Evolutionary conservation across 345 rosid species (phyloP), one percentile per base, ranked within the genome.

Genomic region (Brassica incana): DNA sequence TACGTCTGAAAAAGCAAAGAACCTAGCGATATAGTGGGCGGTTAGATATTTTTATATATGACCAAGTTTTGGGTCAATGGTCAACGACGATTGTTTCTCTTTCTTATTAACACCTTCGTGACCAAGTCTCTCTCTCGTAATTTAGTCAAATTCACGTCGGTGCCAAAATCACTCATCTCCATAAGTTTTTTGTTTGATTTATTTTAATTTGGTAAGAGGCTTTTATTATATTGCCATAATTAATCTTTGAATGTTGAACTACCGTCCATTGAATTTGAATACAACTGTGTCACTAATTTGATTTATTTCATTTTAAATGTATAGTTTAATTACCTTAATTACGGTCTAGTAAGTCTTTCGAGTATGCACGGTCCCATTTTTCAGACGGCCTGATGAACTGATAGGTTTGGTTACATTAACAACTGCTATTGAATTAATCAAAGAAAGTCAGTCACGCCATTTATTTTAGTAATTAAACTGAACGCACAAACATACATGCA

Each of bases 71-170:
- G 72, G 72, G 83, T 75, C 83, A 80, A 80, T 25, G 79, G 79
- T 80, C 83, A 80, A 80, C 76, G 83, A 69, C 33, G 72, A 69
- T 74, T 70, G 40, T 70, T 75, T 75, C 8, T 74, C 76, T 54
- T 25, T 36, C 69, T 66, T 43, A 20, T 80, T 35, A 62, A 75
- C 76, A 74, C 62, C 50, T 75, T 75, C 67, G 20, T 56, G 83
- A 80, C 83, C 76, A 75, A 80, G 83, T 50, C 18, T 50, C 14
- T n/a, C 18, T n/a, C 58, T 80, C 58, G 74, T 69, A 52, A 80
- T 50, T 60, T 80, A 63, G 66, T 75, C 83, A 74, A 69, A 74
- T 74, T 80, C 76, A 69, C 83, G 76, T 80, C 82, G 78, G 78
- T 79, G 78, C 64, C 58, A 23, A 79, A 73, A 79, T 79, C 69